phyloP scores from a whole-genome alignment of 140 eudicot species.

The Senecio squalidus region DNA sequence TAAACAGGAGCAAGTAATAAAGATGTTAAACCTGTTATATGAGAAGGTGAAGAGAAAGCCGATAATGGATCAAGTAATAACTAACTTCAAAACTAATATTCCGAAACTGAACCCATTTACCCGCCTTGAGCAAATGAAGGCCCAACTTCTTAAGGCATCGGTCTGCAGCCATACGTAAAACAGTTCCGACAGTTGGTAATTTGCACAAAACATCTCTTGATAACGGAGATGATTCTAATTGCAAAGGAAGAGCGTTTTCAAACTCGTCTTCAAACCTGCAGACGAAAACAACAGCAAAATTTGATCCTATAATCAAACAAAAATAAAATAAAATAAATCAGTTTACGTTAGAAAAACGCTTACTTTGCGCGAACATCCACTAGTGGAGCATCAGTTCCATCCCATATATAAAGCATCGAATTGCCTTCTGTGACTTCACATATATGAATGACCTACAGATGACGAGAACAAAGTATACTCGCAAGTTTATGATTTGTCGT shows the following conservation, averaged over 20 bases:
- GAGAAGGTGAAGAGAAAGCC: conserved; percentile 74
- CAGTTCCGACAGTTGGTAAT: conserved; percentile 76
- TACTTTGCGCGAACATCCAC: conserved; percentile 41
- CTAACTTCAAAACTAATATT: conserved; percentile 41
- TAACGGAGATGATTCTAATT: conserved; percentile 45
- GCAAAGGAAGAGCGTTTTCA: conserved; percentile 55
- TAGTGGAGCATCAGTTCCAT: conserved; percentile 77
- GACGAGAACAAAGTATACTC: no score
- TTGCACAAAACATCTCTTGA: conserved; percentile 53
- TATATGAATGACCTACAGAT: no score
- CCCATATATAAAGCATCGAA: conserved; percentile 80
- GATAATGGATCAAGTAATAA: conserved; percentile 52
- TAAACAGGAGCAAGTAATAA: not conserved
- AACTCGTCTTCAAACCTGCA: conserved; percentile 62
- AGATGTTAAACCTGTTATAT: conserved; percentile 53
- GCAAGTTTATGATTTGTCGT: no score
- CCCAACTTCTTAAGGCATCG: conserved; percentile 42
- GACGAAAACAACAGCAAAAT: not conserved
- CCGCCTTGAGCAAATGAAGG: conserved; percentile 40
- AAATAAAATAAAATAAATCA: no score
- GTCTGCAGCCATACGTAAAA: conserved; percentile 47
- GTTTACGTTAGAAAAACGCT: no score
- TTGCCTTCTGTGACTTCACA: no score
- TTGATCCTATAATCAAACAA: not conserved
- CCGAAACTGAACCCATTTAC: conserved; percentile 65